Base-by-base conservation (phyloP, 1,284 basidiomycete species). In the Puccinia novopanici region DNA sequence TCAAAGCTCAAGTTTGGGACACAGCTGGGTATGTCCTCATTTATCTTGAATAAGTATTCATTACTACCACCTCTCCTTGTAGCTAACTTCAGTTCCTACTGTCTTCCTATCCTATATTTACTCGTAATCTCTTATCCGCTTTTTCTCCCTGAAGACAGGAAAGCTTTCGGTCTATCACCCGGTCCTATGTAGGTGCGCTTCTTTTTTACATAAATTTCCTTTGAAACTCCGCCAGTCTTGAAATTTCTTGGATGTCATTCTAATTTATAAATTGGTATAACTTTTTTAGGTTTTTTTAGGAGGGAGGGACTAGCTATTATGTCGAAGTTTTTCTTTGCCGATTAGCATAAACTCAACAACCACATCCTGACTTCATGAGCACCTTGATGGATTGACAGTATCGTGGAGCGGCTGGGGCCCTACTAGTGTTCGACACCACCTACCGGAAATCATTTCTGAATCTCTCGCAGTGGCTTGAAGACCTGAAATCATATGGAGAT, bases 1-100 rank as follows among this genome's bases (percentile, higher is more conserved):
- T 80, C 54, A 80, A 80, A 37, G 77, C 59, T 50, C 77, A 80
- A 54, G 77, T 80, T 61, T 80, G 77, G 77, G 77, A 80, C 65
- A 80, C 77, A 22, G 77, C 77, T 30, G 76, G 76, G 76, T 78
- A 78, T 27, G 37, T 40, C 12, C 22, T 40, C 4, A 40, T 52
- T 42, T 19, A 27, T 15, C 50, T 24, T 76, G 50, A 40, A 19
- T 42, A 19, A 54, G 1, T 0, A 19, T 54, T n/a, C 52, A 8
- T n/a, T n/a, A n/a, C n/a, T n/a, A n/a, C n/a, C 1, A 22, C 22
- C 5, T 27, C 45, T 24, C 48, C 5, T 27, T 52, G 12, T 1
- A 17, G 37, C 17, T 40, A 15, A 27, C 1, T 70, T 12, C 15
- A 17, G 34, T 45, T 24, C 34, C 52, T 45, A 19, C 15, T 54